A percentile compares a stretch with the other conserved stretches of the same genome.
phyloP scores from a whole-genome alignment of 768 basidiomycete genomes.

The Lepiota venenata region DNA sequence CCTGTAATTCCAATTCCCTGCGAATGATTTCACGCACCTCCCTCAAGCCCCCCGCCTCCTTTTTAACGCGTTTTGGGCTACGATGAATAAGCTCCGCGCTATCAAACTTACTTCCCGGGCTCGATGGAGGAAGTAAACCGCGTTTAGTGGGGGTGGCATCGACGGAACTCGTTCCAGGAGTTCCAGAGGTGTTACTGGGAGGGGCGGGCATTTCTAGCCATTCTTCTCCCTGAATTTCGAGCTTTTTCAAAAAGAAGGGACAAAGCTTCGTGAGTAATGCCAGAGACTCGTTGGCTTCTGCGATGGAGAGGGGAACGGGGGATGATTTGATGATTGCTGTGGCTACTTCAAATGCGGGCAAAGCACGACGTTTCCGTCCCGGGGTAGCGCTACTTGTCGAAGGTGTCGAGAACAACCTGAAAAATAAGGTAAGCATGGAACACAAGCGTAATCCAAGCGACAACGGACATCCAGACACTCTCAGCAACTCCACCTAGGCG shows the following conservation, averaged over 20 bases:
- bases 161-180: constrained; percentile 12
- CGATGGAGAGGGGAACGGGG: constrained; percentile 71
- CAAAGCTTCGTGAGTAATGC: constrained; percentile 63
- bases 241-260: constrained; percentile 73
- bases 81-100: constrained; percentile 62
- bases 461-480: constrained; percentile 79
- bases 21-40: constrained; percentile 82
- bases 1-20: constrained; percentile 70
- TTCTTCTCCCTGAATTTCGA: constrained; percentile 56
- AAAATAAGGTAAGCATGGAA: not conserved
- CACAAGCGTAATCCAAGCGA: constrained; percentile 4
- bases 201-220: constrained; percentile 64
- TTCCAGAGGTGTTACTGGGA: constrained; percentile 19
- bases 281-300: constrained; percentile 76
- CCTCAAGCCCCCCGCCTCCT: constrained; percentile 69
- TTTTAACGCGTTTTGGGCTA: constrained; percentile 71
- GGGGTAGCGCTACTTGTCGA: constrained; percentile 46
- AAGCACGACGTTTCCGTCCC: constrained; percentile 64
- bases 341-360: constrained; percentile 64
- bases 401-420: constrained; percentile 73
- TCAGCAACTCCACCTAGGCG: constrained; percentile 81
- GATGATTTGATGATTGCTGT: constrained; percentile 77
- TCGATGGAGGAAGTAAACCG: constrained; percentile 38
- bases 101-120: constrained; percentile 46
- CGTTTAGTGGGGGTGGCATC: constrained; percentile 41